Conservation (phyloP, 2,329 filamentous ascomycete species). For the Pseudocercospora fijiensis region DNA sequence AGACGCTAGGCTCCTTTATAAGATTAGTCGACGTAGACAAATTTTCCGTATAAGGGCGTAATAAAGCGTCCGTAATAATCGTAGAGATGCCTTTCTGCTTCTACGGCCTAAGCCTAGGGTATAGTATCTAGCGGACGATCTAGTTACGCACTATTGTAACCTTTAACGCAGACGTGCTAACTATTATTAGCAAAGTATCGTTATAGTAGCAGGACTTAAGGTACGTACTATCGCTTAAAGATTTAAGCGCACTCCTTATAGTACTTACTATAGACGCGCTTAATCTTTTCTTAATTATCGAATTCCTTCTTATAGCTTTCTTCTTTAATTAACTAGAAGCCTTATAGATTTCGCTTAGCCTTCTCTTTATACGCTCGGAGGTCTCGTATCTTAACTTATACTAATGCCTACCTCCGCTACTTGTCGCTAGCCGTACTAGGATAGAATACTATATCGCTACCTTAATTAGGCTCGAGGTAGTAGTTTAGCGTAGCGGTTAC, state of each 20-base stretch:
- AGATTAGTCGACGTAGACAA: slow-evolving; percentile 59
- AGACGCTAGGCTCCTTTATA: slow-evolving; percentile 40
- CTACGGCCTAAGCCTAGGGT: background rate
- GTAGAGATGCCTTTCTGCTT: background rate
- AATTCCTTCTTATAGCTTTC: slow-evolving; percentile 40
- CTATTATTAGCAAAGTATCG: background rate
- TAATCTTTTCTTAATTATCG: slow-evolving; percentile 39
- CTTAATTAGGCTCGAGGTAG: slow-evolving; percentile 17
- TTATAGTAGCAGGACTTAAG: background rate
- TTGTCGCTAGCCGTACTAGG: slow-evolving; percentile 22
- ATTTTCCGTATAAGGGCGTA: background rate
- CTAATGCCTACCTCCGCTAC: slow-evolving; percentile 14
- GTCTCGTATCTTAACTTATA: slow-evolving; percentile 15
- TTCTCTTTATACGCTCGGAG: slow-evolving; percentile 8
- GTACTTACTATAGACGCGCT: slow-evolving; percentile 39
- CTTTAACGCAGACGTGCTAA: slow-evolving; percentile 17
- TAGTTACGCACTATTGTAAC: slow-evolving; percentile 20
- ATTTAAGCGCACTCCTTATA: slow-evolving; percentile 40
- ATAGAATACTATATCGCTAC: slow-evolving; percentile 19
- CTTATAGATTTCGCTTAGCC: slow-evolving; percentile 22
- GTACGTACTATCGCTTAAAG: slow-evolving; percentile 36
- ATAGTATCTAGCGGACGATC: slow-evolving; percentile 8
- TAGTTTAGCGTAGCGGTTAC: slow-evolving; percentile 20
- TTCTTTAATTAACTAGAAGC: slow-evolving; percentile 40
- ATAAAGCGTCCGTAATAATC: background rate